Conservation (phyloP, 1,139 yeast genomes). For the Candida buenavistaensis region DNA sequence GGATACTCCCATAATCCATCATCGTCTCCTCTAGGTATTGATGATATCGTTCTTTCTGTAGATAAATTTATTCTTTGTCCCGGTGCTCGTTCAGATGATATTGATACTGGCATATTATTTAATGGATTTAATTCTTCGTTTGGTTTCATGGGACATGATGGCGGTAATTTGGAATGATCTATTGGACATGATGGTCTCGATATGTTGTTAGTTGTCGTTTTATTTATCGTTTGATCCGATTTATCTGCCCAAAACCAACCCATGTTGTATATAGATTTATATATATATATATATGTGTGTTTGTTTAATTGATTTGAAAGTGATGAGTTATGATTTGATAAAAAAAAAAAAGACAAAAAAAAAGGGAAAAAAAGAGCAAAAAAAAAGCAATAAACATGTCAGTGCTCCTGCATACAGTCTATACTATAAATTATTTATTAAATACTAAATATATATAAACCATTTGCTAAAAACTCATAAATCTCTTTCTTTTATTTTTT, state of each 20-base stretch:
- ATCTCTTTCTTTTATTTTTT: no score
- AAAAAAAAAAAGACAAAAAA: slow-evolving; percentile 1
- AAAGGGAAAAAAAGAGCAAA: slow-evolving; percentile 1
- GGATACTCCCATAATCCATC: slow-evolving; percentile 97
- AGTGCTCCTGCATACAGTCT: no score
- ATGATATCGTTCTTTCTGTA: slow-evolving; percentile 77
- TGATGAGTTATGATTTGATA: slow-evolving; percentile 6
- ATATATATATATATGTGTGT: neutral
- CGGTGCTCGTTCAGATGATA: slow-evolving; percentile 68
- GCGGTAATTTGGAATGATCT: slow-evolving; percentile 19
- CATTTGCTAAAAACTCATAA: no score
- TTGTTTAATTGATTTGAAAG: slow-evolving; percentile 1
- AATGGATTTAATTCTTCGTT: slow-evolving; percentile 58
- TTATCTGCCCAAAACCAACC: slow-evolving; percentile 83
- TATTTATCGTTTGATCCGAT: slow-evolving; percentile 7
- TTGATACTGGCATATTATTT: slow-evolving; percentile 82
- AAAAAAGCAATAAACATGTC: no score
- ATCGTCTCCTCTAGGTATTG: slow-evolving; percentile 82
- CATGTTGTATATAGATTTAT: slow-evolving; percentile 37
- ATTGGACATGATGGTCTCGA: slow-evolving; percentile 42
- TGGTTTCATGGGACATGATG: slow-evolving; percentile 12
- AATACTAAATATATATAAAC: no score
- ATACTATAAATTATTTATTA: no score
- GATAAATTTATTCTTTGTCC: slow-evolving; percentile 81
- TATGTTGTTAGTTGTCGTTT: slow-evolving; percentile 9